Conservation (phyloP, 495 filamentous ascomycete genomes). For the Penicillium diatomitis region DNA sequence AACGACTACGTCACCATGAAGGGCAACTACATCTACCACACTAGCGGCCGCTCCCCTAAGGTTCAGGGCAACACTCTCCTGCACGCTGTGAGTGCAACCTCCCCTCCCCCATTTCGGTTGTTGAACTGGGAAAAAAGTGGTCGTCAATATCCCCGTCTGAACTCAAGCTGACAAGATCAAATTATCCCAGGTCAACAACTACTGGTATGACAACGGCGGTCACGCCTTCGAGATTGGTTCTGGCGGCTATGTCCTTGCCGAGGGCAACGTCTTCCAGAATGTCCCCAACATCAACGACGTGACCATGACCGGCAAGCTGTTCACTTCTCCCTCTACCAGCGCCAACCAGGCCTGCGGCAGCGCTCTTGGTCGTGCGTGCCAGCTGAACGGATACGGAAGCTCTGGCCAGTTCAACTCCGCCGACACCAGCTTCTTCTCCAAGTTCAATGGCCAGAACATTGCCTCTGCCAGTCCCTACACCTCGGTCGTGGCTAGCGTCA, state of each 20-base stretch:
- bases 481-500: slow-evolving; percentile 25
- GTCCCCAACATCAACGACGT: slow-evolving; percentile 23
- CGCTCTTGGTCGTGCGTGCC: slow-evolving; percentile 36
- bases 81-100: slow-evolving; percentile 22
- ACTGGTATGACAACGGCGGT: slow-evolving; percentile 43
- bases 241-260: slow-evolving; percentile 43
- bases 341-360: slow-evolving; percentile 31
- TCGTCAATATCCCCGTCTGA: background rate
- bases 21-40: slow-evolving; percentile 40
- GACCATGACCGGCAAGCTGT: slow-evolving; percentile 31
- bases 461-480: slow-evolving; percentile 29
- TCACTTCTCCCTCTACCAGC: slow-evolving; percentile 25
- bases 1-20: slow-evolving; percentile 36
- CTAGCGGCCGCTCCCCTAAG: slow-evolving; percentile 35
- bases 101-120: background rate
- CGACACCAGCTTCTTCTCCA: slow-evolving; percentile 33
- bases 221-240: slow-evolving; percentile 47
- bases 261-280: slow-evolving; percentile 54
- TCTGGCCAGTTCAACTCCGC: slow-evolving; percentile 29
- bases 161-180: background rate
- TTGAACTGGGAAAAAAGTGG: background rate
- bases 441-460: slow-evolving; percentile 44
- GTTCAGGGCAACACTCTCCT: slow-evolving; percentile 34
- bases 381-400: slow-evolving; percentile 38
- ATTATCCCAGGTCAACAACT: slow-evolving; percentile 47